These are phyloP conservation scores for Voacanga thouarsii DNA, from an alignment of 257 asterid genomes.

Conservation along the genomic window DNA sequence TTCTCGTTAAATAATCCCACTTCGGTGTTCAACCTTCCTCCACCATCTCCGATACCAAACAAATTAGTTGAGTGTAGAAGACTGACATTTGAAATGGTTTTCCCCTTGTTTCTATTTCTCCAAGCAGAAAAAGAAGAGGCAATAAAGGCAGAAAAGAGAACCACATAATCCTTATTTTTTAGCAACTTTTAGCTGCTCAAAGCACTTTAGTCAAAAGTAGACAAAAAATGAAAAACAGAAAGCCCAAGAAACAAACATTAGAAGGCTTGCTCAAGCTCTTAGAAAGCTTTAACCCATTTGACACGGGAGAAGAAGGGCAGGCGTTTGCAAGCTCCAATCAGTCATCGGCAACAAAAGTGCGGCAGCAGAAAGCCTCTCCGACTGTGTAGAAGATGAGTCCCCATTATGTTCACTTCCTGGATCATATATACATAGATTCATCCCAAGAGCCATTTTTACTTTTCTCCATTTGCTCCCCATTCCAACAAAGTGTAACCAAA, in stretches of 20 bases:
- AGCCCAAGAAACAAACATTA: slow-evolving; percentile 46
- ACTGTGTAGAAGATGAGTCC: slow-evolving; percentile 40
- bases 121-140: not conserved
- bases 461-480: slow-evolving; percentile 97
- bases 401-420: slow-evolving; percentile 41
- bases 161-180: not conserved
- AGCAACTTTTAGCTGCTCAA: not conserved
- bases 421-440: slow-evolving; percentile 64
- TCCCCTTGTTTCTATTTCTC: too few relatives aligned
- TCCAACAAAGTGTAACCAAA: slow-evolving; percentile 26
- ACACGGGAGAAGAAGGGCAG: slow-evolving; percentile 54
- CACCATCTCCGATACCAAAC: not conserved
- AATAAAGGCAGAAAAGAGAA: not conserved
- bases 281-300: slow-evolving; percentile 55
- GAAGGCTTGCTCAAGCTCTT: slow-evolving; percentile 91
- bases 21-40: not conserved
- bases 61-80: not conserved
- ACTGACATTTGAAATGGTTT: not conserved
- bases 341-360: slow-evolving; percentile 61
- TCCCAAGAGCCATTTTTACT: slow-evolving; percentile 75
- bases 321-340: slow-evolving; percentile 40
- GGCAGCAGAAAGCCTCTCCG: slow-evolving; percentile 57
- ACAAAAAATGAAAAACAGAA: not conserved
- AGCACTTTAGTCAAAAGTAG: slow-evolving; percentile 1
- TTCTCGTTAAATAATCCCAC: not conserved